Base-by-base conservation (phyloP, 106 monocot species). In the Triglochin maritima region DNA sequence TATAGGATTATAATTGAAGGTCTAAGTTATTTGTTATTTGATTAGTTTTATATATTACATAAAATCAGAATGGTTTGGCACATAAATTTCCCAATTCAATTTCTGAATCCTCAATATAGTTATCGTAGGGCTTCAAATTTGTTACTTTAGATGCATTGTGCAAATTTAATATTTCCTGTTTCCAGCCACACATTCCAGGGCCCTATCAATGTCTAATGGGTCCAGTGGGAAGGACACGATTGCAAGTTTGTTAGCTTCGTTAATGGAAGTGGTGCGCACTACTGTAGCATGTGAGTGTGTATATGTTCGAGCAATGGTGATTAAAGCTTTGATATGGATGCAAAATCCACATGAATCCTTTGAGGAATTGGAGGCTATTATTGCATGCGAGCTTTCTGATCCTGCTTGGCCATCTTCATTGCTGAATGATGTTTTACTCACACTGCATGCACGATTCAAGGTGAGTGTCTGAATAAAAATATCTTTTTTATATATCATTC, bases 261-360 rank as follows among this genome's bases (percentile, higher is more conserved):
- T 96, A 64, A 83, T 96, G 91, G 96, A 96, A 88, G 96, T 88
- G 61, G 96, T 96, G 55, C 87, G 96, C 68, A 96, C 91, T 71
- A 91, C 96, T 64, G 91, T 96, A 49, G 91, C 96, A 63, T 96
- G 96, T 75, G 96, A 96, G 78, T 96, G 96, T 82, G 90, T 85
- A 52, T 96, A 96, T 84, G 96, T 96, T 74, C 81, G 96, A 70
- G 85, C 78, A 50, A 91, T 91, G 91, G 91, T 96, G 14, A 80
- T 96, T 72, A 96, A 96, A 77, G 96, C 96, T 71, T 69, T 96
- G 71, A 82, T 96, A 60, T 96, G 96, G 96, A 96, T 96, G 90
- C 96, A 91, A 85, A 91, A 91, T 65, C 86, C 96, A 65, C 79
- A 88, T 69, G 91, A 96, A 55, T 86, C 88, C 60, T 91, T 96